A percentile compares a stretch with the other conserved stretches of the same genome.
Evolutionary conservation across 768 basidiomycete species (phyloP).

Genomic region (Tylopilus cervinicoccineus): DNA sequence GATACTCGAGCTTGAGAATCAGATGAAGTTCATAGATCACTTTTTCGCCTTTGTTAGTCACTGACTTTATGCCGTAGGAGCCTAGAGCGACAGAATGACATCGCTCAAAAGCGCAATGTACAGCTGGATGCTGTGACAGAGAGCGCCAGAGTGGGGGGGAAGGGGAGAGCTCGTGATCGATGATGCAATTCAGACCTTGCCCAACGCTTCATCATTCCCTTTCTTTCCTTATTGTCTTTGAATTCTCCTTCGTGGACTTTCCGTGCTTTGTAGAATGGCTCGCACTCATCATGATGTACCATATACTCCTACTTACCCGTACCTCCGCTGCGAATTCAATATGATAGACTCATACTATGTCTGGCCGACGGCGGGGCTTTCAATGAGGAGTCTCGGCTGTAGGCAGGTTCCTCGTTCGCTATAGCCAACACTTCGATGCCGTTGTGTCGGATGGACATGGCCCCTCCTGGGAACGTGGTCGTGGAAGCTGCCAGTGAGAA

Average conservation of each 20-base stretch:
- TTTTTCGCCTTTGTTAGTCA: background rate
- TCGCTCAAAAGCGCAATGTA: slow-evolving; percentile 67
- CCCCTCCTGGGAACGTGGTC: background rate
- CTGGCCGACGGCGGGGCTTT: too few relatives aligned
- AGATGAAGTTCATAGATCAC: slow-evolving; percentile 51
- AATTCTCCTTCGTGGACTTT: slow-evolving; percentile 3
- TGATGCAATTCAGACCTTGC: slow-evolving; percentile 5
- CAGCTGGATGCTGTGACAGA: slow-evolving; percentile 34
- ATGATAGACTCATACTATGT: background rate
- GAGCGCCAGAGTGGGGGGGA: slow-evolving; percentile 13
- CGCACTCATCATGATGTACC: slow-evolving; percentile 11
- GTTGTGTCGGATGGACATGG: background rate
- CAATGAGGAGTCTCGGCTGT: too few relatives aligned
- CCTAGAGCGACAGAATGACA: slow-evolving; percentile 71
- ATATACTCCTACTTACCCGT: slow-evolving; percentile 14
- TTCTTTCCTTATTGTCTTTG: background rate
- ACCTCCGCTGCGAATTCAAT: background rate
- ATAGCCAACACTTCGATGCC: background rate
- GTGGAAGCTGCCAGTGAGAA: background rate
- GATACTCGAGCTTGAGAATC: slow-evolving; percentile 63
- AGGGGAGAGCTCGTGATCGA: slow-evolving; percentile 19
- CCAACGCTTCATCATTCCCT: background rate
- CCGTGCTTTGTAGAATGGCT: slow-evolving; percentile 11
- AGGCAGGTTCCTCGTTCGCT: too few relatives aligned
- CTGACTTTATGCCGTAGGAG: slow-evolving; percentile 41